These are phyloP conservation scores for Paramecium bursaria DNA, from an alignment of 73 alveolate genomes.

Conservation along the genomic window DNA sequence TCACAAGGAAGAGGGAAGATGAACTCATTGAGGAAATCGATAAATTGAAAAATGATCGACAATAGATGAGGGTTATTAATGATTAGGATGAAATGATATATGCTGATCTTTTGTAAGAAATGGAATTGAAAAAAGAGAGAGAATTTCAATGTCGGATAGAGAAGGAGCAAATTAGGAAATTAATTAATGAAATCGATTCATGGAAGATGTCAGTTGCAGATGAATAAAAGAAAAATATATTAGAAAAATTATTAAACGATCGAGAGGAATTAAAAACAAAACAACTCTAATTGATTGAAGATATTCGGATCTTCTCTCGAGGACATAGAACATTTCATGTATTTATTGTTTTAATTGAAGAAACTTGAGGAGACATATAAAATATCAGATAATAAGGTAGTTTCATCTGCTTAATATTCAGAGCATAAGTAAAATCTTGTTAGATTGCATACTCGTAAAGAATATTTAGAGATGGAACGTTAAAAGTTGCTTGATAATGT, in stretches of 20 bases:
- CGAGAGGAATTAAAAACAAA: conserved; percentile 59
- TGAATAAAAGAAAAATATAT: conserved; percentile 44
- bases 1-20: conserved; percentile 63
- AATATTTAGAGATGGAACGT: conserved; percentile 59
- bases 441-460: conserved; percentile 38
- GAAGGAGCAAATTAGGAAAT: conserved; percentile 63
- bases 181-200: conserved; percentile 58
- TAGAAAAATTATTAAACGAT: conserved; percentile 52
- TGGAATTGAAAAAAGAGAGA: conserved; percentile 60
- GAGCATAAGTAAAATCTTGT: conserved; percentile 42
- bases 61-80: conserved; percentile 49
- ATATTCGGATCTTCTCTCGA: conserved; percentile 42
- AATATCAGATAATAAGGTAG: conserved; percentile 43
- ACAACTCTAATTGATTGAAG: conserved; percentile 55
- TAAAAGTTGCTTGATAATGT: conserved; percentile 46
- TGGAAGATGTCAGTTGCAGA: conserved; percentile 58
- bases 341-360: neutral
- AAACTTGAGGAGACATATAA: conserved; percentile 39
- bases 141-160: conserved; percentile 60
- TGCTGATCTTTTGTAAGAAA: conserved; percentile 40
- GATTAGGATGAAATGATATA: conserved; percentile 62
- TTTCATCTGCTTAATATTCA: conserved; percentile 56
- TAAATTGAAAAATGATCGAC: conserved; percentile 56
- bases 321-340: conserved; percentile 59
- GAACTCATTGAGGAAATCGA: conserved; percentile 54